Percentiles rank a stretch among this genome's conserved stretches.
Evolutionary conservation across 140 eudicot genomes (phyloP).

Genomic region (Senecio squalidus): DNA sequence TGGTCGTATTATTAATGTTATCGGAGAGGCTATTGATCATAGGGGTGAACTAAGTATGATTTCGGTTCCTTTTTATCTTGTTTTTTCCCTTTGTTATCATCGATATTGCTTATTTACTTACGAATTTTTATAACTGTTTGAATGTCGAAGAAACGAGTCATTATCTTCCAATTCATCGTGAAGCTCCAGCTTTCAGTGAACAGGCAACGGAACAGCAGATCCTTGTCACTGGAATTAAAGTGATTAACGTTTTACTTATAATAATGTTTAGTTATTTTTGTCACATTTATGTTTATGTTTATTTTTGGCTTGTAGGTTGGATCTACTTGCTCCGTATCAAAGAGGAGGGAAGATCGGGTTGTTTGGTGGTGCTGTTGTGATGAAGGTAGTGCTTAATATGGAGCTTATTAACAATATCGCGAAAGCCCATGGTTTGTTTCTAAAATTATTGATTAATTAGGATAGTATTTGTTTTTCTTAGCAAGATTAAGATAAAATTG

Average conservation of each 20-base stretch:
- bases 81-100: too few species aligned
- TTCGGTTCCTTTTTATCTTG: too few species aligned
- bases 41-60: too few species aligned
- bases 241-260: neutral
- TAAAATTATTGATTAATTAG: too few species aligned
- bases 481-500: too few species aligned
- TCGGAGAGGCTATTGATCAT: too few species aligned
- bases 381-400: constrained; percentile 8
- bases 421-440: constrained; percentile 16
- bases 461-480: too few species aligned
- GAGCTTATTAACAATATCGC: constrained; percentile 15
- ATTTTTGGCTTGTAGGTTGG: constrained; percentile 9
- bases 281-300: too few species aligned
- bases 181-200: constrained; percentile 69
- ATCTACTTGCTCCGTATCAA: constrained; percentile 12
- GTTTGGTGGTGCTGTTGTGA: constrained; percentile 12
- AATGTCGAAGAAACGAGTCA: constrained; percentile 70
- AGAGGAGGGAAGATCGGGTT: constrained; percentile 15
- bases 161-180: constrained; percentile 63
- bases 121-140: neutral
- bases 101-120: too few species aligned
- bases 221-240: constrained; percentile 62
- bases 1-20: too few species aligned
- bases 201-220: constrained; percentile 74
- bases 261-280: neutral